Conservation (phyloP, 108 stramenopile genomes). For the Skeletonema menzelii region DNA sequence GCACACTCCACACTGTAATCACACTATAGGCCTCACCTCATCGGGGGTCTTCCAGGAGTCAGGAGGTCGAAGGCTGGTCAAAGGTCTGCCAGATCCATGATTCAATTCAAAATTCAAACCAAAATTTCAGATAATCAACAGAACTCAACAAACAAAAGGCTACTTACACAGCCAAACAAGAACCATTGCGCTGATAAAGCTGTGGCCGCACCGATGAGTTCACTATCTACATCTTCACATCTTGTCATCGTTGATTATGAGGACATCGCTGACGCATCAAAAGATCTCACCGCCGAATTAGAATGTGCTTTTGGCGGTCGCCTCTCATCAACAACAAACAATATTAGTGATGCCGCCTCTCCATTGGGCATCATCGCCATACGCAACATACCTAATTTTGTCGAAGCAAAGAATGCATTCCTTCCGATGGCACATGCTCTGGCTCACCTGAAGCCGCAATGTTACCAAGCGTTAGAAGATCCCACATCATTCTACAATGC, state of each 20-base stretch:
- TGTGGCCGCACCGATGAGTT: too few species aligned
- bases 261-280: slow-evolving; percentile 28
- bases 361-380: slow-evolving; percentile 76
- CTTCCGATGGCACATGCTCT: slow-evolving; percentile 77
- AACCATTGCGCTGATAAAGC: too few species aligned
- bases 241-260: slow-evolving; percentile 55
- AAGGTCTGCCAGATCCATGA: too few species aligned
- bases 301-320: slow-evolving; percentile 61
- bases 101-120: too few species aligned
- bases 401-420: slow-evolving; percentile 62
- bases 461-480: slow-evolving; percentile 58
- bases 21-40: too few species aligned
- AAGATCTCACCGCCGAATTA: slow-evolving; percentile 31
- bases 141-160: too few species aligned
- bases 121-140: too few species aligned
- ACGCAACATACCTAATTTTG: slow-evolving; percentile 79
- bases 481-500: slow-evolving; percentile 82
- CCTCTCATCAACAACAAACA: neutral
- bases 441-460: slow-evolving; percentile 60
- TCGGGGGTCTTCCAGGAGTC: too few species aligned
- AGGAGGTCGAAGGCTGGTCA: too few species aligned
- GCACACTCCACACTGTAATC: too few species aligned
- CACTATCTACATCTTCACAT: slow-evolving; percentile 1
- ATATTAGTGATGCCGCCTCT: slow-evolving; percentile 13
- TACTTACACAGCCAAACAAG: neutral